Conservation (phyloP, 73 alveolate genomes). For the Paramecium sexaurelia region DNA sequence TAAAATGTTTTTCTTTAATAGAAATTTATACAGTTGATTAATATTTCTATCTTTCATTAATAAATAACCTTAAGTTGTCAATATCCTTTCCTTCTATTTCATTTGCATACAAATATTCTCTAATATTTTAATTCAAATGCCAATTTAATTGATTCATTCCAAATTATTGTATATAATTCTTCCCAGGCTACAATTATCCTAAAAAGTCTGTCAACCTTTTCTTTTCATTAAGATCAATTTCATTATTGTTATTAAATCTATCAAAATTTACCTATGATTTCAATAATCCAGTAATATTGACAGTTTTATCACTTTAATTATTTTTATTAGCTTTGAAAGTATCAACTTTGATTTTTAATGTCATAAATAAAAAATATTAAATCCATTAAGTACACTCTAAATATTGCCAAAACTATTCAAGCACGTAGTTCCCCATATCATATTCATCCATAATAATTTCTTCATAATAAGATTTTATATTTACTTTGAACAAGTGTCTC, state of each 20-base stretch:
- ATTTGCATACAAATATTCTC: neutral
- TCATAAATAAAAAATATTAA: neutral
- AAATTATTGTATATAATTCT: neutral
- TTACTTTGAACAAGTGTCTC: neutral
- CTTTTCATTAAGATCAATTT: neutral
- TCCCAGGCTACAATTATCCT: conserved; percentile 16
- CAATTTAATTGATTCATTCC: conserved; percentile 5
- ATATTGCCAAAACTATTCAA: conserved; percentile 15
- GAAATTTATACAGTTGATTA: neutral
- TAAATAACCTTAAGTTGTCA: neutral
- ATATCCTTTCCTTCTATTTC: neutral
- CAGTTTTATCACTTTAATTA: neutral
- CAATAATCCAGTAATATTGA: neutral
- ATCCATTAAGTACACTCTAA: conserved; percentile 9
- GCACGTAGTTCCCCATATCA: neutral
- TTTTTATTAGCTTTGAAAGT: conserved; percentile 13
- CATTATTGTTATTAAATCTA: neutral
- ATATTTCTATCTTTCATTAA: neutral
- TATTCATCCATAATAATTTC: neutral
- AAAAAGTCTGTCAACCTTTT: neutral
- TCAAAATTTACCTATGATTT: conserved; percentile 7
- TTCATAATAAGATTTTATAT: neutral
- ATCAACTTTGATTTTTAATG: neutral
- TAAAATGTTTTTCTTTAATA: neutral
- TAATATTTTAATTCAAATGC: neutral